These are phyloP conservation scores for Neonectria coccinea DNA, from an alignment of 2,329 filamentous ascomycete genomes.

Conservation along the genomic window DNA sequence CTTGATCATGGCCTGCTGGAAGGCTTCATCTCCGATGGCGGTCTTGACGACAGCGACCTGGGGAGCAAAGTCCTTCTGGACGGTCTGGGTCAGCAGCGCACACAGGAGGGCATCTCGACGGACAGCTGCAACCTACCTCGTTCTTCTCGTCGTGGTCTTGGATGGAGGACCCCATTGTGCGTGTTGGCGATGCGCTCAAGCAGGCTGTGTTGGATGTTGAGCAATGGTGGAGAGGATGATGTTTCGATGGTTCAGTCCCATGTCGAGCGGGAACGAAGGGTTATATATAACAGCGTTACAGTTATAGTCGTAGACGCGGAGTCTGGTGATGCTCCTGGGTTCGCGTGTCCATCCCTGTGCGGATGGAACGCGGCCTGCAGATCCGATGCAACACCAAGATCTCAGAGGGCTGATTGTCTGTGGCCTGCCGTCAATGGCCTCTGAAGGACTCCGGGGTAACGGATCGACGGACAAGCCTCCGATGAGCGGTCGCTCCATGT, in stretches of 20 bases:
- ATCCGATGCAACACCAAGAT: constrained; percentile 38
- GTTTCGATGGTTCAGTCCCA: constrained; percentile 17
- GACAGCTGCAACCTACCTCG: constrained; percentile 7
- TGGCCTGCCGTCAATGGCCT: background rate
- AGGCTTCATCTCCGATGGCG: constrained; percentile 44
- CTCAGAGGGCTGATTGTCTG: constrained; percentile 26
- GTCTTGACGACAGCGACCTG: constrained; percentile 37
- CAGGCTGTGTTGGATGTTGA: constrained; percentile 10
- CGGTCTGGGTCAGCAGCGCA: background rate
- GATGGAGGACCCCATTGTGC: constrained; percentile 37
- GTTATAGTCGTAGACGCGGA: constrained; percentile 1
- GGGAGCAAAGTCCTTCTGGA: background rate
- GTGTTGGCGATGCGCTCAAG: constrained; percentile 25
- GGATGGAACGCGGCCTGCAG: constrained; percentile 39
- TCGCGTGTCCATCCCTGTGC: constrained; percentile 19
- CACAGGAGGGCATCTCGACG: background rate
- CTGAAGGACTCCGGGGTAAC: constrained; percentile 19
- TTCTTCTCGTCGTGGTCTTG: constrained; percentile 33
- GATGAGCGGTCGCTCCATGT: constrained; percentile 19
- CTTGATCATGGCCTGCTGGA: constrained; percentile 47
- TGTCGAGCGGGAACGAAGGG: constrained; percentile 6
- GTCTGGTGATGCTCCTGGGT: constrained; percentile 12
- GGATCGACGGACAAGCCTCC: constrained; percentile 41
- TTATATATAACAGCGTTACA: constrained; percentile 27
- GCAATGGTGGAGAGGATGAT: constrained; percentile 18